Evolutionary conservation across 306 rosid species (phyloP), one percentile per base, ranked within the genome.

Genomic region (Sesbania bispinosa): DNA sequence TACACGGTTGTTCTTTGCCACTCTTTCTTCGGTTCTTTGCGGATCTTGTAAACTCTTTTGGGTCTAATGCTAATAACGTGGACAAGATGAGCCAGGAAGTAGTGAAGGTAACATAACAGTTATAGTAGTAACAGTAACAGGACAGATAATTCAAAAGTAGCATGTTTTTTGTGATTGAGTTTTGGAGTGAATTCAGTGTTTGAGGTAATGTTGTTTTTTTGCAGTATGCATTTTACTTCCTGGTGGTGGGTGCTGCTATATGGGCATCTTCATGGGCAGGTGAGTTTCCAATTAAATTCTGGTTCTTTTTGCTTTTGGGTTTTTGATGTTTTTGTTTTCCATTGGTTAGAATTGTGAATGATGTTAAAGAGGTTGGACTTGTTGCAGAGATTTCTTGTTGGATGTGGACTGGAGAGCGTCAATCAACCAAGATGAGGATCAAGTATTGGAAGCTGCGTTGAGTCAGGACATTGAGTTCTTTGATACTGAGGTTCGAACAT

Each of bases 261-360:
- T 94, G 98, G 97, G 98, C 95, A 11, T 91, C 97, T 4, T 94
- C 98, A 26, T 94, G 98, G 98, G 98, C 98, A 26, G 98, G 98
- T 90, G 74, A 78, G 81, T 62, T n/a, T 62, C 8, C 38, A 23
- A 36, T 52, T 45, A 2, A 55, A 33, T 46, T 43, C 1, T 32
- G 0, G 6, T 43, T 20, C 10, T 43, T 27, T 4, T 54, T 6
- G 10, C 7, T 3, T 16, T 76, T 36, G 51, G 14, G 18, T 18
- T 66, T 57, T 43, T 65, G 36, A 15, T 29, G 38, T 45, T 33
- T 7, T 59, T 6, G 43, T 14, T 36, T 38, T 38, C 47, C 36
- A 32, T 19, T 21, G 36, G 23, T 69, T 69, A 10, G 20, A 59
- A 5, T 30, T 74, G 32, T 62, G 61, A 50, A 60, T 62, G 6